Base-by-base conservation (phyloP, 2,329 filamentous ascomycete species). In the Cladobotryum mycophilum region DNA sequence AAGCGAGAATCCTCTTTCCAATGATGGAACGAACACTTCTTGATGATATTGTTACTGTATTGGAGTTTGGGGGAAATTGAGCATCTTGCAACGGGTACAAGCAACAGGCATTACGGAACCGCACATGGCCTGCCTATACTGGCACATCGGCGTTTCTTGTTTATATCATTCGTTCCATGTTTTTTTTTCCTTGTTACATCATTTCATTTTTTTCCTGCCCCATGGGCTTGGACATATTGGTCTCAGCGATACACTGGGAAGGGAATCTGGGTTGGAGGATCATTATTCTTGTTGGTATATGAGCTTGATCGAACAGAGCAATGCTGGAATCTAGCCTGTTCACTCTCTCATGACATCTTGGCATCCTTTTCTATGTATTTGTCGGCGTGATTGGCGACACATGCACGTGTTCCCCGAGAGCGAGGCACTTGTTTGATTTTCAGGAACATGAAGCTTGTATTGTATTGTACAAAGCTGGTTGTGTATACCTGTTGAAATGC, bases 41-140 rank as follows among this genome's bases (percentile, higher is more conserved):
- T 53, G 42, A 53, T 41, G 51, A 53, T 46, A 47, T 42, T 53
- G 47, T 37, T 53, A 53, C 25, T 50, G 51, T 42, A 53, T 50
- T 22, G 51, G 51, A 53, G 51, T 53, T 53, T 36, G 47, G 47
- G 42, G 47, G 43, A 40, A 47, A 37, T 35, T 41, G 35, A 52
- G 49, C 45, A 52, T 52, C 48, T 52, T 14, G 33, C 49, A 49
- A 40, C 41, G 45, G 51, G 30, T 50, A 43, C 33, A 41, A 33
- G 44, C 35, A 41, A 41, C 36, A 46, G 25, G 35, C 33, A 37
- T 46, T 45, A 35, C 40, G 51, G 38, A 53, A 17, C 49, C 51
- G 47, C 47, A 53, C 49, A 48, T 50, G 40, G 51, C 51, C 41
- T 43, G n/a, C n/a, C n/a, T n/a, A n/a, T n/a, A 12, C 17, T 38